Evolutionary conservation across 495 filamentous ascomycete species (phyloP), one percentile per base, ranked within the genome.

Genomic region (Aspergillus panamensis): DNA sequence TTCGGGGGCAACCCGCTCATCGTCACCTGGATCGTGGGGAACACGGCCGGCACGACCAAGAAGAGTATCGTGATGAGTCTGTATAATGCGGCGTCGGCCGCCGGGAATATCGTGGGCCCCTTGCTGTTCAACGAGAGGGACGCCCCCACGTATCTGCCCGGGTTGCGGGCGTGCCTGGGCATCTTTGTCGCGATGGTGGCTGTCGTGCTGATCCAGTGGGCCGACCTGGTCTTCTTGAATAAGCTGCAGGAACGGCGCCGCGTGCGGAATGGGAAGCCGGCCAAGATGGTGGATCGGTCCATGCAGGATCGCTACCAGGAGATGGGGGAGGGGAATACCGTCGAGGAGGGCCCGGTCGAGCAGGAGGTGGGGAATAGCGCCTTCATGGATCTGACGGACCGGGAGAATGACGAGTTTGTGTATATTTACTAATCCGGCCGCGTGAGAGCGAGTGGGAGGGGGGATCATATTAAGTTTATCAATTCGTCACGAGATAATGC

Each of bases 401-500:
- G 81, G 31, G 69, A 84, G 71, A 87, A 88, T 62, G 83, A 87
- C 60, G 84, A 87, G 69, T 86, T 87, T 73, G 77, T 86, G 7
- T 86, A 85, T 74, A 80, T 87, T 53, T 84, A 85, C 60, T 86
- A 73, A n/a, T n/a, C n/a, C n/a, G n/a, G n/a, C n/a, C n/a, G n/a
- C n/a, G n/a, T n/a, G n/a, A n/a, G n/a, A n/a, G n/a, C n/a, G n/a
- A n/a, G n/a, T n/a, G n/a, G n/a, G n/a, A n/a, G n/a, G n/a, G n/a
- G n/a, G n/a, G n/a, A n/a, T n/a, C n/a, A n/a, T n/a, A n/a, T n/a
- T n/a, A n/a, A n/a, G n/a, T n/a, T n/a, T n/a, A n/a, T n/a, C n/a
- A n/a, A n/a, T n/a, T n/a, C n/a, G n/a, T n/a, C n/a, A n/a, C n/a
- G n/a, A n/a, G n/a, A n/a, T n/a, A n/a, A n/a, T n/a, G n/a, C n/a